Evolutionary conservation across 306 rosid species (phyloP).

Genomic region (Albizia julibrissin): DNA sequence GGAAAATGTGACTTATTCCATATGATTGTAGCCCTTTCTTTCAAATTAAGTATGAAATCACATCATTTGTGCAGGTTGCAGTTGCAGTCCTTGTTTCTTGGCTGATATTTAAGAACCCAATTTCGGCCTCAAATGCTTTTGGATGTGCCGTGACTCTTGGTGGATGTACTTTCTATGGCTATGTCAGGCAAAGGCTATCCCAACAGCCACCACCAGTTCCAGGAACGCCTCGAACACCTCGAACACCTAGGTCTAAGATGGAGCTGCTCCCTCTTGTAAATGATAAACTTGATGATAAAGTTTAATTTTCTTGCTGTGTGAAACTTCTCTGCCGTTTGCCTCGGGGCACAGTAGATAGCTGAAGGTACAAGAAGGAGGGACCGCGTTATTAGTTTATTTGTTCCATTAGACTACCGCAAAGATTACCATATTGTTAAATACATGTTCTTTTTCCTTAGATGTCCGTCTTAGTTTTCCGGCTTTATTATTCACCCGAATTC

Average conservation of each 20-base stretch:
- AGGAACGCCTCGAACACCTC: conserved; percentile 77
- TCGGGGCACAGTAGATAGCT: conserved; percentile 47
- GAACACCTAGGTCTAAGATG: conserved; percentile 72
- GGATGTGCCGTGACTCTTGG: conserved; percentile 85
- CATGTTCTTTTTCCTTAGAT: conserved; percentile 17
- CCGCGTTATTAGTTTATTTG: conserved; percentile 30
- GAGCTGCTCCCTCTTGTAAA: conserved; percentile 95
- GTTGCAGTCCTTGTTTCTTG: conserved; percentile 91
- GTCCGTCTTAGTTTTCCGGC: background rate
- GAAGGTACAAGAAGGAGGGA: conserved; percentile 32
- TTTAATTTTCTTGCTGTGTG: conserved; percentile 40
- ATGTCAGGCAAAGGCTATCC: conserved; percentile 74
- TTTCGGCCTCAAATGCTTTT: conserved; percentile 69
- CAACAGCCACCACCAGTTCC: conserved; percentile 58
- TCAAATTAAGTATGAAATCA: background rate
- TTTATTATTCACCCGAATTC: background rate
- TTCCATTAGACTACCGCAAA: conserved; percentile 32
- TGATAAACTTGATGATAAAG: conserved; percentile 86
- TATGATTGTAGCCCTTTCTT: background rate
- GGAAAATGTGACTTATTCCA: background rate
- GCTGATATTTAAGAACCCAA: conserved; percentile 87
- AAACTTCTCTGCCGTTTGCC: conserved; percentile 32
- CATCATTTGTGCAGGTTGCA: conserved; percentile 65
- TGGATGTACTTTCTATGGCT: conserved; percentile 95
- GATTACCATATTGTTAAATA: conserved; percentile 36